phyloP scores from a whole-genome alignment of 2,329 filamentous ascomycete genomes.

The Hymenoscyphus salicellus region DNA sequence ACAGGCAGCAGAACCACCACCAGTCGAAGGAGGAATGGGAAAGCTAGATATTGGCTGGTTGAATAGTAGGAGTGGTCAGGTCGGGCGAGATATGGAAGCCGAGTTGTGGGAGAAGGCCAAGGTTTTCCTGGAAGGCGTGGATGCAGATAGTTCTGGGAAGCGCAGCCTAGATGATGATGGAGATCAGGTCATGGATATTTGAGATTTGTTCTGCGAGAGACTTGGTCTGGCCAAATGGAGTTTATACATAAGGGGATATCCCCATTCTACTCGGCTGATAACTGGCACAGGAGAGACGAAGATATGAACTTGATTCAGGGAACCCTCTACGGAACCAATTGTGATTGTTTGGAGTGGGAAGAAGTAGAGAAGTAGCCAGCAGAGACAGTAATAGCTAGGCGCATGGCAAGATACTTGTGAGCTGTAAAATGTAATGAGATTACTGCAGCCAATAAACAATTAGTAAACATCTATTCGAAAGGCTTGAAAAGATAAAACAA shows the following conservation, averaged over 20 bases:
- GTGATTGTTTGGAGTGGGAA: background rate
- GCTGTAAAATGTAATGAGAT: background rate
- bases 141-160: slow-evolving; percentile 14
- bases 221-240: no score
- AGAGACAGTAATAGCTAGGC: background rate
- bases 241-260: background rate
- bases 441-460: background rate
- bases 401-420: background rate
- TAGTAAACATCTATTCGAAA: background rate
- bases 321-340: background rate
- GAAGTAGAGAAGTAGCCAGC: background rate
- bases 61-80: slow-evolving; percentile 79
- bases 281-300: background rate
- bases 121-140: slow-evolving; percentile 48
- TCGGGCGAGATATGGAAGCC: slow-evolving; percentile 78
- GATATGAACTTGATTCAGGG: background rate
- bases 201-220: slow-evolving; percentile 1
- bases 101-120: slow-evolving; percentile 70
- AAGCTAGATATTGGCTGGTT: slow-evolving; percentile 80
- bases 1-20: slow-evolving; percentile 22
- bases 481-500: no score
- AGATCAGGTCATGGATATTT: slow-evolving; percentile 11
- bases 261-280: background rate
- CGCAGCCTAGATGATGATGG: slow-evolving; percentile 7
- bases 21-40: slow-evolving; percentile 46